These are phyloP conservation scores for Pharnaceum exiguum DNA, from an alignment of 148 eudicot genomes.

Conservation along the genomic window DNA sequence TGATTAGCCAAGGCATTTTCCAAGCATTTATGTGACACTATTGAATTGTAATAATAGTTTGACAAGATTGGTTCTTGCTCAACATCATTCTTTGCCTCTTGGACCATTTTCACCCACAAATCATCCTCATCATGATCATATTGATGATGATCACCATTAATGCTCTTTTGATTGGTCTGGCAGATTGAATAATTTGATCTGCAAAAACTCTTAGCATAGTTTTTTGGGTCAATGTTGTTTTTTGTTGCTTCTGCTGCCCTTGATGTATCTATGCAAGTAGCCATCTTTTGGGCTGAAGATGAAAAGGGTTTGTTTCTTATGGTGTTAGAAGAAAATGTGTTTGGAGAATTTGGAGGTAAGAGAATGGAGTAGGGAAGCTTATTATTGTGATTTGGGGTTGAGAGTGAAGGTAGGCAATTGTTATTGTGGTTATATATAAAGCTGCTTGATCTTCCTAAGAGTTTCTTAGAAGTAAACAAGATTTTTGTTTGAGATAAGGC, in stretches of 20 bases:
- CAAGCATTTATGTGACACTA: conserved; percentile 45
- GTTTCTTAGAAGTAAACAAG: not conserved
- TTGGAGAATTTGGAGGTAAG: conserved; percentile 7
- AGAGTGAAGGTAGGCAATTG: conserved; percentile 9
- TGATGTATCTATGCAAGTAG: conserved; percentile 42
- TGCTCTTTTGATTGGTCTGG: conserved; percentile 21
- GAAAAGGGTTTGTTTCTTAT: not conserved
- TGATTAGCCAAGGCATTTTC: conserved; percentile 61
- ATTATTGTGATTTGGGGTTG: not conserved
- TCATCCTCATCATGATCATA: conserved; percentile 18
- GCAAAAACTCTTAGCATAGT: no score
- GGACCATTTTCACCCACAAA: conserved; percentile 52
- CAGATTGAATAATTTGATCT: conserved; percentile 26
- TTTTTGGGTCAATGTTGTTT: conserved; percentile 22
- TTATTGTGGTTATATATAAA: conserved; percentile 4
- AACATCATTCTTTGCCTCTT: conserved; percentile 50
- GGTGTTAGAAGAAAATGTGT: not conserved
- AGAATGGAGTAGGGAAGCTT: not conserved
- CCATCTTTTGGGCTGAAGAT: conserved; percentile 23
- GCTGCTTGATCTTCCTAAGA: no score
- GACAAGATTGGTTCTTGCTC: conserved; percentile 69
- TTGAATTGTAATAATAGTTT: conserved; percentile 44
- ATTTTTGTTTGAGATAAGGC: not conserved
- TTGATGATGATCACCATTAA: not conserved
- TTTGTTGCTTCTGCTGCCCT: conserved; percentile 31